These are phyloP conservation scores for Monilinia fructicola DNA, from an alignment of 2,329 filamentous ascomycete species.

Conservation along the genomic window DNA sequence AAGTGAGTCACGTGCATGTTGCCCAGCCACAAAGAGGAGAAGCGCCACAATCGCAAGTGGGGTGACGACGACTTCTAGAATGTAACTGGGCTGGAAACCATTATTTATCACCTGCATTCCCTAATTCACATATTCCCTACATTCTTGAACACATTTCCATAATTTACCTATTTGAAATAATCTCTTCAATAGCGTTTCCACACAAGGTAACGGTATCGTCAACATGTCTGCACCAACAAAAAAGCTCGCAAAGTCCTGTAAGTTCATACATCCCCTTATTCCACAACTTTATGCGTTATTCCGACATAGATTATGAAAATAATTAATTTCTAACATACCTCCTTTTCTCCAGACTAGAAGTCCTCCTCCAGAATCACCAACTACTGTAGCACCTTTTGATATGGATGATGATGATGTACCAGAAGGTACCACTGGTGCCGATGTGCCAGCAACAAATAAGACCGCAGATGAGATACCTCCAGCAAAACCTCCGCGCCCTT, in stretches of 20 bases:
- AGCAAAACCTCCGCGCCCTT: conserved; percentile 80
- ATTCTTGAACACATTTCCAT: background rate
- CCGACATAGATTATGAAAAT: conserved; percentile 9
- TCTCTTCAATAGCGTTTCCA: background rate
- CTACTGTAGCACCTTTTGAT: conserved; percentile 63
- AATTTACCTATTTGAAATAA: background rate
- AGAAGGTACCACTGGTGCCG: conserved; percentile 54
- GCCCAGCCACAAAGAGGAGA: conserved; percentile 12
- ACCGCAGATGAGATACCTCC: conserved; percentile 52
- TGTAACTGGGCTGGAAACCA: background rate
- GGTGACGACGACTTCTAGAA: conserved; percentile 14
- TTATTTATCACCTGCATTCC: conserved; percentile 15
- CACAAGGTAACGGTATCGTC: background rate
- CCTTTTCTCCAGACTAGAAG: conserved; percentile 15
- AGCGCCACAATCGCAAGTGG: conserved; percentile 14
- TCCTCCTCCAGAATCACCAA: conserved; percentile 57
- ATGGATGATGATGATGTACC: conserved; percentile 70
- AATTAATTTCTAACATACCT: conserved; percentile 9
- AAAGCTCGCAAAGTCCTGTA: conserved; percentile 20
- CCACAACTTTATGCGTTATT: conserved; percentile 20
- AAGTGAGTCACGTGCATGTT: background rate
- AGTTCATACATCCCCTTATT: conserved; percentile 17
- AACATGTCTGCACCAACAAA: conserved; percentile 29
- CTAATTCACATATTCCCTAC: conserved; percentile 1
- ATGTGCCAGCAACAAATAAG: conserved; percentile 46